phyloP scores from a whole-genome alignment of 805 yeast species.

The Hanseniaspora clermontiae region DNA sequence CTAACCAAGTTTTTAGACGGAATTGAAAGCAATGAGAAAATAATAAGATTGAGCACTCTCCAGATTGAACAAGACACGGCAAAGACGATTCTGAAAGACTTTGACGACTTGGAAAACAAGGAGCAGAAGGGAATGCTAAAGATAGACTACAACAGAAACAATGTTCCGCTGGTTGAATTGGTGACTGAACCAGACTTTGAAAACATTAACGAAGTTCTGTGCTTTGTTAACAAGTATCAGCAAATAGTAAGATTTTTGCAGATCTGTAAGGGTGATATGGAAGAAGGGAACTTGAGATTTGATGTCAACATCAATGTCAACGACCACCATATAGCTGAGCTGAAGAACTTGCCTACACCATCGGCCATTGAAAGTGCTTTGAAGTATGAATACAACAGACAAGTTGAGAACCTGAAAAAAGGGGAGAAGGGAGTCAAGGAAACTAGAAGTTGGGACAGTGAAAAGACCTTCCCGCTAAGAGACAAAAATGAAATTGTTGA shows the following conservation, averaged over 20 bases:
- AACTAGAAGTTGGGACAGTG: constrained; percentile 90
- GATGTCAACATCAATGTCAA: constrained; percentile 85
- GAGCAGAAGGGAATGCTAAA: constrained; percentile 28
- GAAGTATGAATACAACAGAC: constrained; percentile 60
- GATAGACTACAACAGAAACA: constrained; percentile 74
- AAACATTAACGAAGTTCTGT: constrained; percentile 51
- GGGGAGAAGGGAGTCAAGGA: constrained; percentile 36
- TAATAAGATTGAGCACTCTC: constrained; percentile 61
- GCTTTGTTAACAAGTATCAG: constrained; percentile 73
- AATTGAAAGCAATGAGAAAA: constrained; percentile 29
- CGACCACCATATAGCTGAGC: constrained; percentile 63
- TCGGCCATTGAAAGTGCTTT: constrained; percentile 70
- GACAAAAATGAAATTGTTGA: constrained; percentile 72
- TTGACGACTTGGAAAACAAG: constrained; percentile 21
- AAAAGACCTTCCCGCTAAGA: constrained; percentile 51
- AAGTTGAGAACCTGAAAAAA: constrained; percentile 35
- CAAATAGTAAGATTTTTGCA: constrained; percentile 51
- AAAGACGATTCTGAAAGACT: constrained; percentile 43
- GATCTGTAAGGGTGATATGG: constrained; percentile 81
- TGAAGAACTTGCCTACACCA: constrained; percentile 78
- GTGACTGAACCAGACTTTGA: constrained; percentile 84
- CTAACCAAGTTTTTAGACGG: constrained; percentile 44
- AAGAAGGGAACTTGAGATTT: constrained; percentile 87
- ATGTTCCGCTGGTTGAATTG: constrained; percentile 77
- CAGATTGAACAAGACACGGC: constrained; percentile 96